Evolutionary conservation across 345 rosid species (phyloP).

Genomic region (Carallia brachiata): DNA sequence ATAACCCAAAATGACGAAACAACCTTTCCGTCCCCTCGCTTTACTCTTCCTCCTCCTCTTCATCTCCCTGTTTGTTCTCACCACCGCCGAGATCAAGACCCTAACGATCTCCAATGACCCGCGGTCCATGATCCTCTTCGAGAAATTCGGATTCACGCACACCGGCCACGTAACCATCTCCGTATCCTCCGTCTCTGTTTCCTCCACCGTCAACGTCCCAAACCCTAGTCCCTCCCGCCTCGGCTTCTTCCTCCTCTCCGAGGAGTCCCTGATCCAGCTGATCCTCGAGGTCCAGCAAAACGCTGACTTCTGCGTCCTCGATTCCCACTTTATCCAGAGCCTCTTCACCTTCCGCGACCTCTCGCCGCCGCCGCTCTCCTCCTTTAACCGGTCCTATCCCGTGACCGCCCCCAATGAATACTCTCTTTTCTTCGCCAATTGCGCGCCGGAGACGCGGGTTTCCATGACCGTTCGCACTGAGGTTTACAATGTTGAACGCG

Average conservation of each 20-base stretch:
- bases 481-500: conserved; percentile 62
- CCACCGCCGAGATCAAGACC: conserved; percentile 37
- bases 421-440: conserved; percentile 85
- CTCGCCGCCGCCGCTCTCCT: conserved; percentile 69
- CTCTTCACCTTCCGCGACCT: conserved; percentile 88
- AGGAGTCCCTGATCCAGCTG: conserved; percentile 81
- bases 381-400: conserved; percentile 61
- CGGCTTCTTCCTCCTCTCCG: conserved; percentile 94
- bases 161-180: conserved; percentile 68
- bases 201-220: conserved; percentile 44
- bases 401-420: conserved; percentile 75
- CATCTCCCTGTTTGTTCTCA: conserved; percentile 3
- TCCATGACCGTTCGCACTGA: conserved; percentile 82
- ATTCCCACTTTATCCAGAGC: conserved; percentile 48
- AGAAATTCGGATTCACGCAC: conserved; percentile 89
- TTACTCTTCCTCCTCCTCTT: background rate
- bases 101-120: conserved; percentile 56
- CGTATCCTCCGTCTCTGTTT: conserved; percentile 62
- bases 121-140: conserved; percentile 93
- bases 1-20: conserved; percentile 38
- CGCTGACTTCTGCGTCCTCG: conserved; percentile 81
- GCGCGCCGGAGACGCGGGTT: conserved; percentile 71
- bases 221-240: conserved; percentile 61
- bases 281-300: conserved; percentile 78
- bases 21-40: conserved; percentile 19